These are phyloP conservation scores for Eucalyptus grandis DNA, from an alignment of 345 rosid species.

Conservation along the genomic window DNA sequence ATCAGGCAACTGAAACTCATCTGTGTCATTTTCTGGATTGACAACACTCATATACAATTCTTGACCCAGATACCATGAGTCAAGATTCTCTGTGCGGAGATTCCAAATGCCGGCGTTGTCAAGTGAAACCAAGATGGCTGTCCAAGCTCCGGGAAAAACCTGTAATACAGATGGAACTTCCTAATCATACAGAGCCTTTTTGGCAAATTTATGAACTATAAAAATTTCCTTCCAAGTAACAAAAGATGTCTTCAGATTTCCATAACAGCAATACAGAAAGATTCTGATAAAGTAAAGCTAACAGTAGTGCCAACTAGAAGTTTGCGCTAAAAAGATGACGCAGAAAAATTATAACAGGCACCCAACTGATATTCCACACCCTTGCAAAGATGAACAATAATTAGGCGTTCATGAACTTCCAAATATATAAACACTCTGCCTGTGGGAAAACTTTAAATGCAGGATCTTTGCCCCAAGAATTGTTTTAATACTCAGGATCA, in stretches of 20 bases:
- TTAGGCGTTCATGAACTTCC: not conserved
- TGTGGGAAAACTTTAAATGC: not conserved
- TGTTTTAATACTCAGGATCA: not conserved
- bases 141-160: conserved; percentile 98
- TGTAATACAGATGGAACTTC: not conserved
- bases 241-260: not conserved
- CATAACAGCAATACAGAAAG: not conserved
- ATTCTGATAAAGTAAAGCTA: not conserved
- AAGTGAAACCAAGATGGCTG: conserved; percentile 73
- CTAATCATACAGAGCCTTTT: not conserved
- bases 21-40: conserved; percentile 58
- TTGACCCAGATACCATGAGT: conserved; percentile 89
- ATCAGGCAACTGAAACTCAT: conserved; percentile 43
- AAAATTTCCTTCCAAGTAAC: not conserved
- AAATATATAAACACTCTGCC: not conserved
- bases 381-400: not conserved
- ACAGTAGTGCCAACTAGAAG: not conserved
- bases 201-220: not conserved
- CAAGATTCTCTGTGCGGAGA: conserved; percentile 68
- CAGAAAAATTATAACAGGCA: not conserved
- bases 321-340: not conserved
- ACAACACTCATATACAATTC: conserved; percentile 58
- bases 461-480: not conserved
- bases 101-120: conserved; percentile 97
- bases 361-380: not conserved